A percentile compares a stretch with the other conserved stretches of the same genome.
Conservation (phyloP, 805 yeast genomes). For the Candida quercuum region DNA sequence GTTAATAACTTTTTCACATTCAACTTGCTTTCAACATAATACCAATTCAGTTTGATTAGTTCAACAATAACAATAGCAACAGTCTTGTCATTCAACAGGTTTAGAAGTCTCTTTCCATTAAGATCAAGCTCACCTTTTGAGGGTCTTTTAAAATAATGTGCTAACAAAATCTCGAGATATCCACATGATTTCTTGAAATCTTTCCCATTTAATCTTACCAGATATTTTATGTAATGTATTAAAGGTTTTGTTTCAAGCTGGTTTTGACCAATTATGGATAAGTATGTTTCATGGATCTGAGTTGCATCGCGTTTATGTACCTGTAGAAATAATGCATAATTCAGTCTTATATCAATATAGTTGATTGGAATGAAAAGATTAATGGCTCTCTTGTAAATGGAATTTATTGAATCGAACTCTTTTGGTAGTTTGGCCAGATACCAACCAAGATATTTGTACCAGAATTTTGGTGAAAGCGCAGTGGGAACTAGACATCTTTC, state of each 20-base stretch:
- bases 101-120: conserved; percentile 21
- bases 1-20: conserved; percentile 28
- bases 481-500: conserved; percentile 73
- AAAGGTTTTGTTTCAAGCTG: conserved; percentile 14
- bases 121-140: conserved; percentile 11
- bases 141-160: conserved; percentile 14
- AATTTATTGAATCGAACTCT: conserved; percentile 29
- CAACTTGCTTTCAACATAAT: conserved; percentile 23
- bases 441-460: conserved; percentile 67
- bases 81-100: conserved; percentile 35
- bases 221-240: conserved; percentile 19
- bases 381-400: conserved; percentile 48
- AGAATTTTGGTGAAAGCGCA: conserved; percentile 51
- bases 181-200: conserved; percentile 17
- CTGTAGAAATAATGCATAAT: conserved; percentile 20
- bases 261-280: conserved; percentile 9
- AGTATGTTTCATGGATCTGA: conserved; percentile 17
- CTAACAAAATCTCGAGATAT: conserved; percentile 21
- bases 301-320: conserved; percentile 7
- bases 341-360: conserved; percentile 11
- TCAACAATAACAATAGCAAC: conserved; percentile 33
- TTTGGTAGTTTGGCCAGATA: conserved; percentile 27
- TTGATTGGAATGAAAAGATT: conserved; percentile 30
- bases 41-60: conserved; percentile 28
- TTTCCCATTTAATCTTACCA: conserved; percentile 12